Evolutionary conservation across 495 filamentous ascomycete genomes (phyloP).

Genomic region (Lentithecium fluviatile): DNA sequence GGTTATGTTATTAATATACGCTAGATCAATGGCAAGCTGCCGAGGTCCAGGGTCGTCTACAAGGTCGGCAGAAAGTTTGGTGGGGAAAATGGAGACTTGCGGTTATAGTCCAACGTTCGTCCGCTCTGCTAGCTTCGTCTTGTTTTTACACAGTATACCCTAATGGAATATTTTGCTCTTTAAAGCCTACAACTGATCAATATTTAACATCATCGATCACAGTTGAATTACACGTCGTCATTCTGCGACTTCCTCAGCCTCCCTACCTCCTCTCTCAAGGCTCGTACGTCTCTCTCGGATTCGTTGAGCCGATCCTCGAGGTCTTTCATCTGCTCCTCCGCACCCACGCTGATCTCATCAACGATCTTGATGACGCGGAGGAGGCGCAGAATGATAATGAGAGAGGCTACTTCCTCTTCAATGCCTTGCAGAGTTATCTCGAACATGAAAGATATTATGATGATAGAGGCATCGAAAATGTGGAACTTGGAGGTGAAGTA

Average conservation of each 20-base stretch:
- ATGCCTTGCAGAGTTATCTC: constrained; percentile 53
- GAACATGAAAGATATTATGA: constrained; percentile 56
- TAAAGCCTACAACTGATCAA: no score
- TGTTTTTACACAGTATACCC: no score
- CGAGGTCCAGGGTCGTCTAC: constrained; percentile 12
- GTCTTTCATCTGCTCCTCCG: constrained; percentile 54
- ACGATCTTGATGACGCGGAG: constrained; percentile 70
- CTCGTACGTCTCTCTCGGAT: constrained; percentile 50
- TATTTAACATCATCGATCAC: no score
- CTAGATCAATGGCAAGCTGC: constrained; percentile 22
- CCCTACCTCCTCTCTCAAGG: constrained; percentile 46
- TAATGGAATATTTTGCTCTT: no score
- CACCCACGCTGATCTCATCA: constrained; percentile 61
- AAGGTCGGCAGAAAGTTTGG: constrained; percentile 20
- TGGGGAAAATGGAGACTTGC: neutral
- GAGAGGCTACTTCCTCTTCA: constrained; percentile 59
- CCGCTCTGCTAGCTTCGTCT: no score
- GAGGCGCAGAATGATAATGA: constrained; percentile 62
- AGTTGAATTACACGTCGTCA: no score
- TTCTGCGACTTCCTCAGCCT: constrained; percentile 27
- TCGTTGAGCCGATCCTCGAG: constrained; percentile 46
- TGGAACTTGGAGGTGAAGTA: constrained; percentile 64
- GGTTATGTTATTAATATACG: neutral
- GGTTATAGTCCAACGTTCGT: no score
- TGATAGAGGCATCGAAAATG: constrained; percentile 61